Evolutionary conservation across 805 yeast species (phyloP).

Genomic region (Priceomyces castillae): DNA sequence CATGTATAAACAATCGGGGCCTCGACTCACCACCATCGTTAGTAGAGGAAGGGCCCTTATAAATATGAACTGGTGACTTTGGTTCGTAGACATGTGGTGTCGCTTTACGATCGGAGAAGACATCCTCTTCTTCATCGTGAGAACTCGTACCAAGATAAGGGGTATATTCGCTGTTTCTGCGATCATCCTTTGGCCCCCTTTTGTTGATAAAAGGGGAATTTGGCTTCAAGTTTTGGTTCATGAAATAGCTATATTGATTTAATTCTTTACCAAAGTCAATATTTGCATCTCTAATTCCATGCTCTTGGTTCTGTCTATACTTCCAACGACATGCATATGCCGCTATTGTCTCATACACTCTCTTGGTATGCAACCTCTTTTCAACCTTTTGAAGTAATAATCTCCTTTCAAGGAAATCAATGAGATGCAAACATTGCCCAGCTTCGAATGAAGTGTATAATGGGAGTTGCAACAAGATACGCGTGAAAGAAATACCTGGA

Average conservation of each 20-base stretch:
- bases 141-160: background rate
- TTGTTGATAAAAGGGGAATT: too few relatives aligned
- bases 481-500: slow-evolving; percentile 63
- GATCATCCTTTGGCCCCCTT: too few relatives aligned
- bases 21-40: slow-evolving; percentile 1
- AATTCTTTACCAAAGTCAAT: slow-evolving; percentile 23
- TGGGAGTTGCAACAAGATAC: slow-evolving; percentile 65
- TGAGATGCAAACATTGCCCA: slow-evolving; percentile 69
- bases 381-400: slow-evolving; percentile 57
- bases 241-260: slow-evolving; percentile 26
- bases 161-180: too few relatives aligned
- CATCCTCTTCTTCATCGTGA: slow-evolving; percentile 4
- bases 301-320: slow-evolving; percentile 29
- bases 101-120: slow-evolving; percentile 12
- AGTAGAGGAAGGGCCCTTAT: slow-evolving; percentile 14
- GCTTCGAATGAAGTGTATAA: slow-evolving; percentile 75
- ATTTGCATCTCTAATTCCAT: slow-evolving; percentile 26
- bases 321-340: slow-evolving; percentile 49
- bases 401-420: slow-evolving; percentile 65
- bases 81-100: slow-evolving; percentile 30
- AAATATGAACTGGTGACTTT: slow-evolving; percentile 25
- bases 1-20: slow-evolving; percentile 19
- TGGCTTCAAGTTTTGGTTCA: slow-evolving; percentile 14
- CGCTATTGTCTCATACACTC: slow-evolving; percentile 46
- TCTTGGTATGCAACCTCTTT: slow-evolving; percentile 39